A percentile compares a stretch with the other conserved stretches of the same genome.
These are phyloP conservation scores for Hypoxylon rubiginosum DNA, from an alignment of 2,329 filamentous ascomycete species.

Conservation along the genomic window DNA sequence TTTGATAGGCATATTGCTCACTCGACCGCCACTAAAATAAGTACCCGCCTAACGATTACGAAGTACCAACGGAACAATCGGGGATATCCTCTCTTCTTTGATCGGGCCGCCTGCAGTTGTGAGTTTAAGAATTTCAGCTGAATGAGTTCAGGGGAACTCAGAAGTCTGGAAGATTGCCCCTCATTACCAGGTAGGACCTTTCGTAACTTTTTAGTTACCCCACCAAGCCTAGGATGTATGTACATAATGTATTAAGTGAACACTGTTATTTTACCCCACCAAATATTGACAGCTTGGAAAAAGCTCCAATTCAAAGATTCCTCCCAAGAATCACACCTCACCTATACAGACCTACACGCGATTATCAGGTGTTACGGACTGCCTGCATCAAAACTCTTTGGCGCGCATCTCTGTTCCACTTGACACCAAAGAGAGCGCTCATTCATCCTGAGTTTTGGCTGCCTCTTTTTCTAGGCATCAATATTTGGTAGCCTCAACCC, in stretches of 20 bases:
- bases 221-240: slow-evolving; percentile 13
- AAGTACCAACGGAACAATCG: slow-evolving; percentile 3
- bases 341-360: slow-evolving; percentile 6
- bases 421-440: not conserved
- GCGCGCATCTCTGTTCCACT: not conserved
- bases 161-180: slow-evolving; percentile 14
- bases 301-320: slow-evolving; percentile 18
- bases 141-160: not conserved
- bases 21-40: not conserved
- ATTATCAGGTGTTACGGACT: slow-evolving; percentile 14
- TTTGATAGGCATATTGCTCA: not conserved
- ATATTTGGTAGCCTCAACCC: not conserved
- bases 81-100: not conserved
- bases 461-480: not conserved
- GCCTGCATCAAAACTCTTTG: slow-evolving; percentile 11
- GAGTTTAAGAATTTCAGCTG: not conserved
- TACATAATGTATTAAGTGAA: not conserved
- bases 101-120: not conserved
- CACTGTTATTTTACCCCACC: slow-evolving; percentile 21
- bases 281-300: slow-evolving; percentile 34
- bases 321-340: not conserved
- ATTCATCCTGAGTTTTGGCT: not conserved
- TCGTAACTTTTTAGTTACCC: slow-evolving; percentile 12
- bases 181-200: not conserved
- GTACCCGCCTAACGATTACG: not conserved